Evolutionary conservation across 306 rosid genomes (phyloP), one percentile per base, ranked within the genome.

Genomic region (Luffa acutangula): DNA sequence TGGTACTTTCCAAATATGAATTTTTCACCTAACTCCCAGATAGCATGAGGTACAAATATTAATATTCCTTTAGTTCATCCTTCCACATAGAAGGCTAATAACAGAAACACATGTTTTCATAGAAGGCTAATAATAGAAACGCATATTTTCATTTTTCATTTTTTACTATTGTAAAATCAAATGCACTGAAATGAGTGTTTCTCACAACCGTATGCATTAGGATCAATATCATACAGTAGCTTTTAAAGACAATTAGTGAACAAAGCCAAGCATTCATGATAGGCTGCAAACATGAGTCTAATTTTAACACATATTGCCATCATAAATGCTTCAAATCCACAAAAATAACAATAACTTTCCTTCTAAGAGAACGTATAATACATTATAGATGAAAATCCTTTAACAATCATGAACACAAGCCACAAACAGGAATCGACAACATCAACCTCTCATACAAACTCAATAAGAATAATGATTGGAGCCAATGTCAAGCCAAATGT

Each of bases 81-180:
- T 63, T 96, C 94, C 73, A 89, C 74, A 21, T 91, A 93, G 83
- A 96, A 96, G 39, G 99, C 99, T 96, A 84, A 21, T 49, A 66
- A 31, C 71, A 64, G 57, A 51, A 46, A 21, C 9, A 10, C 12
- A 46, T 13, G 76, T 81, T 15, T 48, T 81, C 49, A 15, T 88
- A 93, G 83, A 96, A 93, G 53, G 96, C 98, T 95, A 84, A 18
- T 39, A 36, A 13, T 53, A 64, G 49, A 45, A 53, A 39, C 5
- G 3, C 18, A 17, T 25, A 79, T 80, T 9, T 63, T 43, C 49
- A 25, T 9, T 80, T 9, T 63, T 43, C 49, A 25, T 9, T 9
- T 65, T 18, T 3, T 66, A 39, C 77, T 74, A 60, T 45, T 14
- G 43, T 9, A 37, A 53, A 64, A 20, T 34, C 75, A 63, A 78